Conservation (phyloP, 2,329 filamentous ascomycete species). For the Balansia obtecta region DNA sequence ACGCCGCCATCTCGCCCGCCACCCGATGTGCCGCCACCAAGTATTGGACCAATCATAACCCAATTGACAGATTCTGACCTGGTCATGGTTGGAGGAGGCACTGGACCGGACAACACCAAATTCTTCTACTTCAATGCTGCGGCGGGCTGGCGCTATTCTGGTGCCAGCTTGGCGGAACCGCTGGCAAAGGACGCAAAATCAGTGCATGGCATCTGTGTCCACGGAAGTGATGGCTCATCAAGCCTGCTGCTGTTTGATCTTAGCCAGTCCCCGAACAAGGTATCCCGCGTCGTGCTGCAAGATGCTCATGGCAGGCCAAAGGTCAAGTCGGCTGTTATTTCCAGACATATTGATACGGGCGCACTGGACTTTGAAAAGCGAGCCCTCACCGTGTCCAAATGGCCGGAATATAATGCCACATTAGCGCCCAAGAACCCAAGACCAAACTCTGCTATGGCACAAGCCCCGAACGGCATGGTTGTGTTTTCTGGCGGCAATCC, state of each 20-base stretch:
- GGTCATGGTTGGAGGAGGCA: slow-evolving; percentile 60
- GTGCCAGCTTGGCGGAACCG: slow-evolving; percentile 47
- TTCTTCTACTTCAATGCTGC: slow-evolving; percentile 60
- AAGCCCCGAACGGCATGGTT: slow-evolving; percentile 51
- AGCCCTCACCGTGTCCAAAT: slow-evolving; percentile 47
- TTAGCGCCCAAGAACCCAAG: slow-evolving; percentile 52
- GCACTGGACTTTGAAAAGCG: slow-evolving; percentile 11
- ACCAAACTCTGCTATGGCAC: slow-evolving; percentile 59
- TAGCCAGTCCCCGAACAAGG: slow-evolving; percentile 58
- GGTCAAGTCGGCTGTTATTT: slow-evolving; percentile 31
- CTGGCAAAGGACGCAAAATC: slow-evolving; percentile 44
- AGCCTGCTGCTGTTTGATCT: slow-evolving; percentile 70
- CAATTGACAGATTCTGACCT: slow-evolving; percentile 60
- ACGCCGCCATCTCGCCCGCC: slow-evolving; percentile 48
- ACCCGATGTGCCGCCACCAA: slow-evolving; percentile 28
- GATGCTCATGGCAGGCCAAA: slow-evolving; percentile 45
- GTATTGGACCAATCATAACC: slow-evolving; percentile 56
- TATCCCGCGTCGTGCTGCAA: slow-evolving; percentile 57
- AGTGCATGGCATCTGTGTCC: slow-evolving; percentile 52
- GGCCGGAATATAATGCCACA: slow-evolving; percentile 69
- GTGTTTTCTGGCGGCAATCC: slow-evolving; percentile 67
- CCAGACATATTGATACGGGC: slow-evolving; percentile 17
- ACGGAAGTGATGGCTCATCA: slow-evolving; percentile 64
- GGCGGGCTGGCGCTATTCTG: slow-evolving; percentile 54
- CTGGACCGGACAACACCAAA: slow-evolving; percentile 36